Evolutionary conservation across 306 rosid genomes (phyloP), one percentile per base, ranked within the genome.

Genomic region (Glycine tomentella): DNA sequence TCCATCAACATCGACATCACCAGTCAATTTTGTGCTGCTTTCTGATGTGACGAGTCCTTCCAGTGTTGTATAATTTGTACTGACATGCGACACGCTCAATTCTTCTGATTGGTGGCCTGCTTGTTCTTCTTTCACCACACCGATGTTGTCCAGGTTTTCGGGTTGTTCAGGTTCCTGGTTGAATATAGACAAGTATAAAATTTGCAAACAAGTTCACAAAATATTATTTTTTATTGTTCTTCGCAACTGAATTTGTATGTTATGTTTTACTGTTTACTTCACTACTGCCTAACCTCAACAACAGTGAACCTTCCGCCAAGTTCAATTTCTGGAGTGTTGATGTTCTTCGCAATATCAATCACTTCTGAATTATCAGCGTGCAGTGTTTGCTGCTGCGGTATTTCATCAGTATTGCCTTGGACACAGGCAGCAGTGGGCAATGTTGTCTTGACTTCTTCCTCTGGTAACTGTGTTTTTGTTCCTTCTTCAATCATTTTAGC

Each of bases 121-220:
- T 7, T 52, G 51, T 38, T 72, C 64, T 72, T 53, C 64, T 12
- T 8, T 45, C 13, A 58, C 70, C 8, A 3, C n/a, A 15, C 57
- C 0, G 2, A 20, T 20, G 11, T 59, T 59, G 33, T 3, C 14
- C 57, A 17, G 25, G 45, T 58, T 59, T 46, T 59, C 33, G n/a
- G 57, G 79, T 44, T 42, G 44, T 13, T 13, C 33, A 7, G 3
- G 8, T 59, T 36, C 79, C 79, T 75, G 25, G 15, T 59, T n/a
- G 4, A 59, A 53, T 16, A 72, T n/a, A n/a, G 25, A 34, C 1
- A 15, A 55, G 6, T 52, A 55, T 55, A 17, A 36, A 36, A 17
- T 20, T 20, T 20, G 25, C 0, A 20, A 20, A 20, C 25, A 20
- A 20, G 25, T 20, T 20, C 0, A 20, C 1, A 20, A 20, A 20